Conservation (phyloP, 805 yeast species). For the Nakazawaea holstii region DNA sequence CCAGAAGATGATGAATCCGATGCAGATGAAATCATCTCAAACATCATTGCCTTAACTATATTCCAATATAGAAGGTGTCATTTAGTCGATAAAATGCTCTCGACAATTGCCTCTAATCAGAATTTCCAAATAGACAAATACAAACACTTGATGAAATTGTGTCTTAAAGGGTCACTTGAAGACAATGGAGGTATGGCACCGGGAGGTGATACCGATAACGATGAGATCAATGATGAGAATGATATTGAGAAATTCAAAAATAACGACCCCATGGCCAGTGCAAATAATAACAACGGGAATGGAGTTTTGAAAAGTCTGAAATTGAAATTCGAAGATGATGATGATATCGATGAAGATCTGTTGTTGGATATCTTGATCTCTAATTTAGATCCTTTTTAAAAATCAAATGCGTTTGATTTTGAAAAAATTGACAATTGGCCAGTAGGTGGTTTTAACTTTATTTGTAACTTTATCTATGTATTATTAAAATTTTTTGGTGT, state of each 20-base stretch:
- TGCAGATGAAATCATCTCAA: slow-evolving; percentile 16
- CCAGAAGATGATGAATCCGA: slow-evolving; percentile 12
- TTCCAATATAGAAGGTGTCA: slow-evolving; percentile 50
- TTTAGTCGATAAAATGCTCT: slow-evolving; percentile 42
- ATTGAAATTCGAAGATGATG: background rate
- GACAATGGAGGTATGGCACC: background rate
- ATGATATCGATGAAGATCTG: slow-evolving; percentile 10
- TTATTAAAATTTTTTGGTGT: too few relatives aligned
- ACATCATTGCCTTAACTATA: slow-evolving; percentile 39
- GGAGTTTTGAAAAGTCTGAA: background rate
- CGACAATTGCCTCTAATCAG: slow-evolving; percentile 34
- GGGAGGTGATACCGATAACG: background rate
- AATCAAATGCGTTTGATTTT: too few relatives aligned
- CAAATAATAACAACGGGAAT: background rate
- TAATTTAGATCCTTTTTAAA: slow-evolving; percentile 7
- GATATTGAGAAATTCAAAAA: background rate
- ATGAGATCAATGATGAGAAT: slow-evolving; percentile 1
- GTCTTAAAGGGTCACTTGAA: slow-evolving; percentile 8
- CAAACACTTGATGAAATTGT: slow-evolving; percentile 24
- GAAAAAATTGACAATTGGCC: too few relatives aligned
- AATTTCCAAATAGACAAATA: slow-evolving; percentile 60
- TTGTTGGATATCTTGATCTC: slow-evolving; percentile 10
- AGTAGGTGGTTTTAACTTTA: too few relatives aligned
- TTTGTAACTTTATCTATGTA: too few relatives aligned
- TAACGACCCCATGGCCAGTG: background rate